Evolutionary conservation across 2,329 filamentous ascomycete species (phyloP).

Genomic region (Aureobasidium sp.): DNA sequence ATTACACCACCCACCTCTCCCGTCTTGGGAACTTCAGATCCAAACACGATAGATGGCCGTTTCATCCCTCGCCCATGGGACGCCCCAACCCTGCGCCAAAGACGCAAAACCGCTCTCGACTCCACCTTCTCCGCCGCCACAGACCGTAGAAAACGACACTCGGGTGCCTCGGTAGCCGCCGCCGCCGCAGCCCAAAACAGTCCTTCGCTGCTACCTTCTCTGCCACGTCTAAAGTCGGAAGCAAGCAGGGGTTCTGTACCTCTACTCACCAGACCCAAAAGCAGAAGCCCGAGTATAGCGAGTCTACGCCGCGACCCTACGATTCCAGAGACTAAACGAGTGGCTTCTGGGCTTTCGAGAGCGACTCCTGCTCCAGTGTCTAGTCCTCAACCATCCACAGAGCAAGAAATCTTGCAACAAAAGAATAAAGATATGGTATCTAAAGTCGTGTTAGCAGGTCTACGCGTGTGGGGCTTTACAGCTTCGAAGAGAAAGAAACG

Average conservation of each 20-base stretch:
- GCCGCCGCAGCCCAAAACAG: slow-evolving; percentile 27
- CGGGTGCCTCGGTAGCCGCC: slow-evolving; percentile 38
- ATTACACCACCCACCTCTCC: slow-evolving; percentile 26
- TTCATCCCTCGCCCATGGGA: slow-evolving; percentile 21
- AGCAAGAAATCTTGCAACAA: slow-evolving; percentile 19
- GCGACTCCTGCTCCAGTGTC: background rate
- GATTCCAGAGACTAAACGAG: background rate
- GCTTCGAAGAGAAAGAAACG: slow-evolving; percentile 23
- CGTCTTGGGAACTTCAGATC: background rate
- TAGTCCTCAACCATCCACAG: background rate
- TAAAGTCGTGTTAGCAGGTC: slow-evolving; percentile 46
- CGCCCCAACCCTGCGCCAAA: slow-evolving; percentile 26
- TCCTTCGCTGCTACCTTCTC: slow-evolving; percentile 21
- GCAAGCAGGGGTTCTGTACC: slow-evolving; percentile 19
- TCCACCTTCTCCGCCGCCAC: slow-evolving; percentile 44
- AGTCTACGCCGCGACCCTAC: slow-evolving; percentile 21
- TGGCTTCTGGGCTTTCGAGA: background rate
- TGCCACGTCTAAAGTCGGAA: slow-evolving; percentile 25
- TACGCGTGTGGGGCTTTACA: slow-evolving; percentile 46
- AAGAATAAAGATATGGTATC: slow-evolving; percentile 45
- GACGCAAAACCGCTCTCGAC: slow-evolving; percentile 34
- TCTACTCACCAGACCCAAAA: slow-evolving; percentile 23
- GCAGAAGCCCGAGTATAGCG: slow-evolving; percentile 27
- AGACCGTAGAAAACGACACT: slow-evolving; percentile 35
- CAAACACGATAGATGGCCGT: slow-evolving; percentile 19